Conservation (phyloP, 2,329 filamentous ascomycete species). For the Alternaria infectoria region DNA sequence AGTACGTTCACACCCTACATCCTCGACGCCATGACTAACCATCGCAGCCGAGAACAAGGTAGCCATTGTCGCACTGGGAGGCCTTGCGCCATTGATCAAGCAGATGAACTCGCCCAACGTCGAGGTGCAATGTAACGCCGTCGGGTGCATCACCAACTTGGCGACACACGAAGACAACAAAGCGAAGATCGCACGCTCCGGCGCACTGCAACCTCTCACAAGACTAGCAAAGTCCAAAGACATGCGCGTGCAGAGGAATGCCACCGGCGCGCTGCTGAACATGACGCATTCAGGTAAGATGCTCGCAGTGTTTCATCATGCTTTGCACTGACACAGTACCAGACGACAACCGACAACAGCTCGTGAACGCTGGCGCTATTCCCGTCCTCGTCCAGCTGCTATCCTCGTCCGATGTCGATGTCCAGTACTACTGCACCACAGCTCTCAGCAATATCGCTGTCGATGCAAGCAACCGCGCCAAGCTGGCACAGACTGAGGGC, state of each 20-base stretch:
- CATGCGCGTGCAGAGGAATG: conserved; percentile 97
- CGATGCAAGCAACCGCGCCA: conserved; percentile 86
- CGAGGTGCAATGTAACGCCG: conserved; percentile 98
- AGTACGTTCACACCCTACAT: conserved; percentile 61
- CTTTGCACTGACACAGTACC: conserved; percentile 28
- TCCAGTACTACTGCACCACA: conserved; percentile 99
- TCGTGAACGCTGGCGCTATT: conserved; percentile 97
- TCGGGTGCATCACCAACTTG: conserved; percentile 97
- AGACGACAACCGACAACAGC: conserved; percentile 98
- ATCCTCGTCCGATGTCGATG: conserved; percentile 90
- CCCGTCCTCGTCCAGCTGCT: conserved; percentile 95
- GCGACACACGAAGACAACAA: conserved; percentile 99
- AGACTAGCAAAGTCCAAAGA: conserved; percentile 95
- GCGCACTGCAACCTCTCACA: conserved; percentile 88
- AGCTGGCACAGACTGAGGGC: conserved; percentile 87
- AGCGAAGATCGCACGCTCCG: conserved; percentile 95
- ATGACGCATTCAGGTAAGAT: conserved; percentile 95
- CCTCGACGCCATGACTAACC: conserved; percentile 50
- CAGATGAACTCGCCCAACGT: conserved; percentile 99
- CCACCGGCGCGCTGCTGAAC: conserved; percentile 92
- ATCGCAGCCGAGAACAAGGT: conserved; percentile 94
- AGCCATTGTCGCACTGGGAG: conserved; percentile 89
- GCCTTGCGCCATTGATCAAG: conserved; percentile 87
- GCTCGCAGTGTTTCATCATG: background rate
- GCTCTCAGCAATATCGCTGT: conserved; percentile 98